A percentile compares a stretch with the other conserved stretches of the same genome.
phyloP scores from a whole-genome alignment of 2,329 filamentous ascomycete species.

The Hymenoscyphus linearis region DNA sequence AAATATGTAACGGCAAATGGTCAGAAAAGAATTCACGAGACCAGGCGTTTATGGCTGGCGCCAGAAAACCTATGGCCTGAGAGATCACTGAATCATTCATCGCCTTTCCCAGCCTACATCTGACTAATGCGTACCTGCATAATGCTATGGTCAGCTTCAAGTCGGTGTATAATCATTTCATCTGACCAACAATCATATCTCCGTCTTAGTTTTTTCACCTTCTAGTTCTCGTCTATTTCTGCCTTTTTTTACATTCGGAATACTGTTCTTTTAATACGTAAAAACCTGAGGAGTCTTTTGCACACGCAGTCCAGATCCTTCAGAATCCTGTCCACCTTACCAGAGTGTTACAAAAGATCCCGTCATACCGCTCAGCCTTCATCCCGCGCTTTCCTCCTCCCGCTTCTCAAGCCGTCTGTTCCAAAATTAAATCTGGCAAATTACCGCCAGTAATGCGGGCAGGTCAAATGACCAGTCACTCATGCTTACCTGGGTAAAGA shows the following conservation, averaged over 20 bases:
- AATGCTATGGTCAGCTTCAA: slow-evolving; percentile 3
- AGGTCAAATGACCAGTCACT: neutral
- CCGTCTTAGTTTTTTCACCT: neutral
- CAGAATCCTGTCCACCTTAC: neutral
- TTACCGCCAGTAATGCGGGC: neutral
- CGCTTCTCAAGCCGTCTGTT: neutral
- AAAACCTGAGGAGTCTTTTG: neutral
- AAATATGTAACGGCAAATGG: neutral
- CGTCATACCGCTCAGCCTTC: neutral
- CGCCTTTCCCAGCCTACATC: neutral
- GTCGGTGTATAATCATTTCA: neutral
- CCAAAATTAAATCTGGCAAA: slow-evolving; percentile 1
- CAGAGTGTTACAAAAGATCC: neutral
- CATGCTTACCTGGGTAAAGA: neutral
- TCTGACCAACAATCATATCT: neutral
- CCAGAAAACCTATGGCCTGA: neutral
- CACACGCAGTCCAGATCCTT: slow-evolving; percentile 5
- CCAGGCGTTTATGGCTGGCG: neutral
- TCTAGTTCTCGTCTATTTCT: neutral
- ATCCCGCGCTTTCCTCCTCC: neutral
- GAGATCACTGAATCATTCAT: neutral
- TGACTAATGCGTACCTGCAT: slow-evolving; percentile 2
- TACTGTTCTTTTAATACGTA: neutral
- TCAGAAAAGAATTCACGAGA: neutral
- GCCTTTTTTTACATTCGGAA: neutral